phyloP scores from a whole-genome alignment of 805 yeast species.

The Helenozyma baotianmanensis region DNA sequence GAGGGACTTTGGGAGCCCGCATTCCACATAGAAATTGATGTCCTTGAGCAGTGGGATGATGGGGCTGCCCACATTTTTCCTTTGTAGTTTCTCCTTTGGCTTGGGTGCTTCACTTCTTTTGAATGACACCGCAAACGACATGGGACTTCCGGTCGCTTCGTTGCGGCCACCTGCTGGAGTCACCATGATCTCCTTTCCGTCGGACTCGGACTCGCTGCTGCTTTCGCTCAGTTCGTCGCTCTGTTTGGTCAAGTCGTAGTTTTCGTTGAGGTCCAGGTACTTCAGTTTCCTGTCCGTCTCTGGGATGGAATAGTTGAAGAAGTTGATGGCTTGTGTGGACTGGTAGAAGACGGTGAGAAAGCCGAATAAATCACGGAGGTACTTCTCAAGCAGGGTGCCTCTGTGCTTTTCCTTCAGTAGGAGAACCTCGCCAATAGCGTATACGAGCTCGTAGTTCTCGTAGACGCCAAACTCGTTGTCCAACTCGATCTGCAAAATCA shows the following conservation, averaged over 20 bases:
- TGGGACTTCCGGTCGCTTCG: not conserved
- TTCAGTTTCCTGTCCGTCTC: constrained; percentile 32
- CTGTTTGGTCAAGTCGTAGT: constrained; percentile 26
- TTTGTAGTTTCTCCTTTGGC: too few relatives aligned
- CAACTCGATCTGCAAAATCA: constrained; percentile 34
- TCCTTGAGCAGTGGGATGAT: constrained; percentile 14
- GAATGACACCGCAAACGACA: too few relatives aligned
- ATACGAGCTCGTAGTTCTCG: constrained; percentile 39
- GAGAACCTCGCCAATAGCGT: constrained; percentile 37
- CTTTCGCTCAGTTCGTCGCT: not conserved
- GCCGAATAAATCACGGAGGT: constrained; percentile 26
- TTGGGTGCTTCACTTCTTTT: not conserved
- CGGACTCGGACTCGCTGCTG: too few relatives aligned
- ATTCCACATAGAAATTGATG: constrained; percentile 35
- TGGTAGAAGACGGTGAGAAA: constrained; percentile 36
- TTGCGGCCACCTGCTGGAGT: not conserved
- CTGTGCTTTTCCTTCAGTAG: constrained; percentile 18
- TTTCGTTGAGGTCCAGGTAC: constrained; percentile 42
- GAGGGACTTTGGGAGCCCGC: constrained; percentile 46
- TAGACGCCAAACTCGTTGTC: constrained; percentile 36
- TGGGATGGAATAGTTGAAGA: constrained; percentile 41
- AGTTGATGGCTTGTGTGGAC: constrained; percentile 47
- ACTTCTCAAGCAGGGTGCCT: constrained; percentile 15
- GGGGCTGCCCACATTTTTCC: not conserved
- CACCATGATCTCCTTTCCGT: too few relatives aligned